Base-by-base conservation (phyloP, 2,329 filamentous ascomycete species). In the Cordyceps farinosa region DNA sequence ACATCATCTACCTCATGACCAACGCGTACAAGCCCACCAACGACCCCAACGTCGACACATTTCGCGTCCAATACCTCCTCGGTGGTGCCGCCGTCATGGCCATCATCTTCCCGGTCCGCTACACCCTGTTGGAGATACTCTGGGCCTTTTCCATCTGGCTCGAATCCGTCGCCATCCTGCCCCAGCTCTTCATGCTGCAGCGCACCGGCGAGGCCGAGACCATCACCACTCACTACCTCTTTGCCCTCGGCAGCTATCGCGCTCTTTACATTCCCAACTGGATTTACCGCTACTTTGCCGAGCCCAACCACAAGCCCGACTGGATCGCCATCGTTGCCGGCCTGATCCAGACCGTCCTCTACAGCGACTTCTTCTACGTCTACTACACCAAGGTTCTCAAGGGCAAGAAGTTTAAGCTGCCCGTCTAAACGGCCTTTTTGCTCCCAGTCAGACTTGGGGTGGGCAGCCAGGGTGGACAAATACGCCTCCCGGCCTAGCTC, bases 61-160 rank as follows among this genome's bases (percentile, higher is more conserved):
- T 99, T 84, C 92, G 93, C 70, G 91, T 98, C 53, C 90, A 97
- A 77, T 99, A 98, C 79, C 84, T 99, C 52, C 84, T 98, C 34
- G 92, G 85, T 51, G 91, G 89, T 61, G 90, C 92, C 65, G 87
- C 88, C 15, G 80, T 93, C 30, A 80, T 98, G 58, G 94, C 90
- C 51, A 71, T 98, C 63, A 71, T 97, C 34, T 90, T 96, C 70
- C 93, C 95, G 1, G 93, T 94, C 79, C 84, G 88, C 72, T 99
- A 96, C 79, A 90, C 85, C 5, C 69, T 89, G 42, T 85, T 87
- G 34, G 94, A 97, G 86, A 92, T 99, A 66, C 83, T 96, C 55
- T 99, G 95, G 95, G 90, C 95, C 29, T 99, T 98, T 77, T 96
- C 90, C 61, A 97, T 99, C 76, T 99, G 95, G 95, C 86, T 99